Evolutionary conservation across 495 filamentous ascomycete genomes (phyloP), one percentile per base, ranked within the genome.

Genomic region (Lasiosphaeriaceae sp.): DNA sequence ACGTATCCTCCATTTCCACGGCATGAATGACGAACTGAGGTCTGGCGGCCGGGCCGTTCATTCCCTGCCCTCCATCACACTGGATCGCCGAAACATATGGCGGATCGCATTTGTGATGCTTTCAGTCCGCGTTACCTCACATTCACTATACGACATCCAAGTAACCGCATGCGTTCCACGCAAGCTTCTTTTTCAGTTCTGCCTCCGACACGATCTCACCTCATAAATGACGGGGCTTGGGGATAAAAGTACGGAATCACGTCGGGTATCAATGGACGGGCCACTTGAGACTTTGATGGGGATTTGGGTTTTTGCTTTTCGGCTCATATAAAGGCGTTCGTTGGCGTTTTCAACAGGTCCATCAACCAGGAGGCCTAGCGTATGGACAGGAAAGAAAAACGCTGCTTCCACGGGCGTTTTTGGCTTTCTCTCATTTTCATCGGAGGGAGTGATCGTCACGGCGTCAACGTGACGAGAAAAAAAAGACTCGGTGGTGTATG

Each of bases 271-370:
- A 51, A 26, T 37, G 39, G 6, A 16, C 23, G 19, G 19, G 52
- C 8, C 35, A 44, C 26, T 4, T 48, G 1, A 7, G 35, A 26
- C 34, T 22, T 54, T 16, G 50, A 41, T 20, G 56, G 48, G 23
- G 26, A 20, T 11, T 23, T 46, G 50, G 44, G 21, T 43, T 21
- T 45, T 44, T 31, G n/a, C 41, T 45, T 52, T 23, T 53, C 37
- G 52, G 26, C n/a, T 51, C 57, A 55, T 48, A 50, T 59, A 54
- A 47, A 55, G 57, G 57, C 51, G 57, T 59, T 59, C 6, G 37
- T 16, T 51, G 57, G 20, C 20, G 11, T 34, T 22, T 43, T 37
- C 31, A 31, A 31, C 4, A 22, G n/a, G 52, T 23, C 37, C 23
- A 47, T 19, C 51, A 47, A 35, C 46, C 46, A 49, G 34, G 46